Evolutionary conservation across 495 filamentous ascomycete genomes (phyloP), one percentile per base, ranked within the genome.

Genomic region (Talaromyces liani): DNA sequence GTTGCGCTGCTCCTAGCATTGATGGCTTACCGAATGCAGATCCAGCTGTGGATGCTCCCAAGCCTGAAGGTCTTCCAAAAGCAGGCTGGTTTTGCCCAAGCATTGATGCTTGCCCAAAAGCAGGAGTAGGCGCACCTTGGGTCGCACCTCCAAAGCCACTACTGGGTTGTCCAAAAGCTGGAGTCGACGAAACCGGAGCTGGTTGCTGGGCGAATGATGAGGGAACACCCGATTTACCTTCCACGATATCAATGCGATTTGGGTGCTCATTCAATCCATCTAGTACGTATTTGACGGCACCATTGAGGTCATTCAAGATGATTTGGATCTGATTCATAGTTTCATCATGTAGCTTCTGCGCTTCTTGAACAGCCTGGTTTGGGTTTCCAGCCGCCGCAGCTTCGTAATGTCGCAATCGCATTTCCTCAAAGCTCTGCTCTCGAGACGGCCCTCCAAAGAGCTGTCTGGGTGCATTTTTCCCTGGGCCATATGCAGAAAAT

Each of bases 371-470:
- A 9, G 89, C 89, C 62, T 81, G 78, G 64, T 87, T 75, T 45
- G 80, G 72, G 65, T 88, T 91, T 5, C 87, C 88, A 16, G 83
- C 63, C 18, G 82, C 79, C 34, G 74, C 68, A 7, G 79, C 79
- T 60, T 84, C 72, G 68, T 91, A 85, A 75, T 88, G 88, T 22
- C 84, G 81, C 14, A 92, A 58, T 60, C 91, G 82, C 58, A 92
- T 79, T 70, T 97, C 92, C 72, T 97, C 92, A 39, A 87, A 86
- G 68, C 91, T 93, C 66, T 91, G 86, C 72, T 97, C 92, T 22
- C 90, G 79, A n/a, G 82, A 78, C 51, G 81, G 80, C 6, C 91
- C 91, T 20, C 90, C 91, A 67, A 95, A 92, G 1, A 96, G 79
- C 70, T 92, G 90, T 12, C 83, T 82, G 1, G 92, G 92, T 1